Base-by-base conservation (phyloP, 257 asterid species). In the Leptodermis oblonga region DNA sequence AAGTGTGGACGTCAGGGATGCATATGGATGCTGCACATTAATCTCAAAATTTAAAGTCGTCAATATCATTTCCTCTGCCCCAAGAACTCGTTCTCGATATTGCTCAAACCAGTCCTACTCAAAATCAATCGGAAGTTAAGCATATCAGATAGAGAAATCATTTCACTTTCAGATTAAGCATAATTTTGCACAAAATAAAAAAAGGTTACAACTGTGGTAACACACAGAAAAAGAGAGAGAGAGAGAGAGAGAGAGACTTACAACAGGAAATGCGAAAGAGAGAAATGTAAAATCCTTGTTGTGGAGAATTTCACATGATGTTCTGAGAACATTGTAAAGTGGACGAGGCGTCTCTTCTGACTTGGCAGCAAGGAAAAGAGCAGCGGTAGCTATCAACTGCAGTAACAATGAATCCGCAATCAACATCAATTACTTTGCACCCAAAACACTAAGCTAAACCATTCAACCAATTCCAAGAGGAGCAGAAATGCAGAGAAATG, bases 371-470 rank as follows among this genome's bases (percentile, higher is more conserved):
- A 93, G 96, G 76, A 93, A 93, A 72, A 93, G 92, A 26, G 90
- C 85, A 52, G 99, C 96, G 18, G 99, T 93, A 73, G 99, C 95
- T 73, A 93, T 84, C 82, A 90, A 73, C 99, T 93, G 96, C 77
- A 83, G 67, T 46, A 56, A 67, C 37, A 76, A 36, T 59, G 43
- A 70, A 34, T 62, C 60, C 67, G 34, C 41, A 39, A 53, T 45
- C n/a, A 42, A 26, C 33, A 54, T 58, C 48, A 34, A 12, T 65
- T 63, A 11, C 5, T 58, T 62, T 51, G 37, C 18, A 18, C 1
- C 55, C 30, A 34, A 62, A 23, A 33, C 18, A 48, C 15, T 25
- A 59, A 18, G 6, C 23, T 33, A 25, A 42, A 64, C 28, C 62
- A 52, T 18, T n/a, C 37, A 72, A 37, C n/a, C 33, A 51, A 30